These are phyloP conservation scores for Penicillium polonicum DNA, from an alignment of 2,329 filamentous ascomycete species.

Conservation along the genomic window DNA sequence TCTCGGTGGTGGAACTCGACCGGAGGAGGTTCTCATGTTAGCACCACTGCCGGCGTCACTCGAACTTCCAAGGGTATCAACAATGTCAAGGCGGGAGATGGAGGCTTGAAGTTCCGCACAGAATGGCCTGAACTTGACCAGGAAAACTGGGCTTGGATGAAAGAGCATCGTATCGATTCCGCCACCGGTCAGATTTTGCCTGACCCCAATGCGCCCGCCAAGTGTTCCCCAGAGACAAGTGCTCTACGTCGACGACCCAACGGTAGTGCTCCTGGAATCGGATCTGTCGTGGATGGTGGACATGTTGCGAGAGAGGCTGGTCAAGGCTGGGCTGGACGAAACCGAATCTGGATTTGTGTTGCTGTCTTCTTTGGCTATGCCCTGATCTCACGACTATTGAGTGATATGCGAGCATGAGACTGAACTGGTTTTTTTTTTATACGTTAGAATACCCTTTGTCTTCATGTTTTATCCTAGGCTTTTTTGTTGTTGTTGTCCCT, in stretches of 20 bases:
- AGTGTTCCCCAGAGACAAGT: constrained; percentile 62
- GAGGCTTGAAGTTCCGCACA: constrained; percentile 80
- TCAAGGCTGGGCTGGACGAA: constrained; percentile 75
- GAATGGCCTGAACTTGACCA: constrained; percentile 89
- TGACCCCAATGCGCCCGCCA: constrained; percentile 51
- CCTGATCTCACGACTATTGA: constrained; percentile 71
- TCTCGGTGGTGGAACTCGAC: constrained; percentile 97
- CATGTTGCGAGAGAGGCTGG: constrained; percentile 73
- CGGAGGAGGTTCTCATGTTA: constrained; percentile 71
- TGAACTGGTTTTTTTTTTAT: neutral
- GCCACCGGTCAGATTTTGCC: constrained; percentile 68
- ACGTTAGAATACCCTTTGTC: constrained; percentile 7
- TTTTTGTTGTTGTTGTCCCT: neutral
- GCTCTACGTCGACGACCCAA: constrained; percentile 63
- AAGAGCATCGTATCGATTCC: constrained; percentile 74
- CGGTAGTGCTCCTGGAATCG: constrained; percentile 54
- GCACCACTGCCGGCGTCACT: constrained; percentile 51
- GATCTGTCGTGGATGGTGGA: constrained; percentile 73
- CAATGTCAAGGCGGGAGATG: constrained; percentile 82
- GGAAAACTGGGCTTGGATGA: constrained; percentile 92
- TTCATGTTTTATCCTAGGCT: neutral
- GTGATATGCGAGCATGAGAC: constrained; percentile 46
- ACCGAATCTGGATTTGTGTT: constrained; percentile 73
- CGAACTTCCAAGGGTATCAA: constrained; percentile 67
- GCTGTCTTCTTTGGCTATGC: constrained; percentile 78